Conservation (phyloP, 495 filamentous ascomycete genomes). For the Podospora appendiculata region DNA sequence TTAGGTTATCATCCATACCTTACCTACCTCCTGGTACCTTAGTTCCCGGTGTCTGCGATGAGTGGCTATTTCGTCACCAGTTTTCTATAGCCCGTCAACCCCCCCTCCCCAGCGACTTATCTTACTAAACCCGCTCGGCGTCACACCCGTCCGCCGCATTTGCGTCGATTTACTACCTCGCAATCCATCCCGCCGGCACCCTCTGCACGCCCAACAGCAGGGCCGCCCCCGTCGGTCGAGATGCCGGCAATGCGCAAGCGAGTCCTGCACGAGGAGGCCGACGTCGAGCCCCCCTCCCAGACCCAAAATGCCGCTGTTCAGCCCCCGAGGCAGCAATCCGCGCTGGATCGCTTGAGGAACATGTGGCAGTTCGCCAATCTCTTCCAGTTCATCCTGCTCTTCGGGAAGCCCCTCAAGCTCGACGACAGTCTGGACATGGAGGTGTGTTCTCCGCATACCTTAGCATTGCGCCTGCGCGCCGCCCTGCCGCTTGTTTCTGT, state of each 20-base stretch:
- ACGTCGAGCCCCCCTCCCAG: neutral
- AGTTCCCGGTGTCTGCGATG: too few relatives aligned
- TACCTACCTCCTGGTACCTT: too few relatives aligned
- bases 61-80: too few relatives aligned
- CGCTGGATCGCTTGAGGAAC: slow-evolving; percentile 67
- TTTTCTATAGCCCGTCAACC: too few relatives aligned
- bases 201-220: too few relatives aligned
- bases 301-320: slow-evolving; percentile 11
- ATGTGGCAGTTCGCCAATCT: slow-evolving; percentile 95
- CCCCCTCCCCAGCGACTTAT: too few relatives aligned
- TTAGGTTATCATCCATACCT: too few relatives aligned
- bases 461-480: neutral
- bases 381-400: slow-evolving; percentile 85
- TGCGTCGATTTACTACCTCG: neutral
- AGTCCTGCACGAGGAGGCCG: slow-evolving; percentile 53
- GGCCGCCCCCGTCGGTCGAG: neutral
- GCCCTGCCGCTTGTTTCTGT: neutral
- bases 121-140: too few relatives aligned
- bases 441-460: slow-evolving; percentile 40
- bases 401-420: slow-evolving; percentile 81
- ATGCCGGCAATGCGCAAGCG: slow-evolving; percentile 63
- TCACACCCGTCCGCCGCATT: too few relatives aligned
- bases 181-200: neutral
- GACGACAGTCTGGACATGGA: slow-evolving; percentile 81
- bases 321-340: slow-evolving; percentile 24